Evolutionary conservation across 306 rosid species (phyloP), one percentile per base, ranked within the genome.

Genomic region (Vigna reflexopilosa): DNA sequence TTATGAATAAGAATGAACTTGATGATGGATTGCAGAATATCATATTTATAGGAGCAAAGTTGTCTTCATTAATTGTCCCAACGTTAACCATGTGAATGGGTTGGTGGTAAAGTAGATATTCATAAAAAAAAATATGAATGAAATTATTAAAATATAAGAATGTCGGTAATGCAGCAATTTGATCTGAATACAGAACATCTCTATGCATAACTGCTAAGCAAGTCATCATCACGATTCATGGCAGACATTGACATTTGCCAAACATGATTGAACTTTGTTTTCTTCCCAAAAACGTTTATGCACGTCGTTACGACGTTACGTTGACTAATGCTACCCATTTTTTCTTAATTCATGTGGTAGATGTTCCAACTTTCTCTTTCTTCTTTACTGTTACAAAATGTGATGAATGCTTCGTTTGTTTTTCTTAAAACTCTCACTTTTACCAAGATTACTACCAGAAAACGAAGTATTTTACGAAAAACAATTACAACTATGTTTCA

Each of bases 191-290:
- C 28, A 26, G 3, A 24, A 24, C 0, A 26, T 1, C 0, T 36
- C 9, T 5, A 38, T 6, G 9, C 10, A 40, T 40, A 9, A 40
- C 45, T 40, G 45, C 45, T 9, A 7, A 8, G 11, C 45, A 40
- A 54, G 82, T 77, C 82, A 71, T 56, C 7, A 0, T 75, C 81
- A n/a, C 1, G 80, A 28, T 54, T 64, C 66, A 24, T 77, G 82
- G 75, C 75, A 71, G 85, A 45, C 85, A 77, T 80, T 66, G 84
- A 80, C 84, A 56, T 73, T 78, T 19, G 51, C 20, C 42, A 22
- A 2, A 48, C 9, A 77, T 67, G 2, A 28, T 44, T n/a, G 14
- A 45, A 5, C 61, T 6, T 57, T 83, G 67, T 65, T 48, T 72
- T 77, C 79, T 77, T 65, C 76, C 49, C 72, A 75, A 72, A 17